Evolutionary conservation across 2,329 filamentous ascomycete species (phyloP).

Genomic region (Neonectria hederae): DNA sequence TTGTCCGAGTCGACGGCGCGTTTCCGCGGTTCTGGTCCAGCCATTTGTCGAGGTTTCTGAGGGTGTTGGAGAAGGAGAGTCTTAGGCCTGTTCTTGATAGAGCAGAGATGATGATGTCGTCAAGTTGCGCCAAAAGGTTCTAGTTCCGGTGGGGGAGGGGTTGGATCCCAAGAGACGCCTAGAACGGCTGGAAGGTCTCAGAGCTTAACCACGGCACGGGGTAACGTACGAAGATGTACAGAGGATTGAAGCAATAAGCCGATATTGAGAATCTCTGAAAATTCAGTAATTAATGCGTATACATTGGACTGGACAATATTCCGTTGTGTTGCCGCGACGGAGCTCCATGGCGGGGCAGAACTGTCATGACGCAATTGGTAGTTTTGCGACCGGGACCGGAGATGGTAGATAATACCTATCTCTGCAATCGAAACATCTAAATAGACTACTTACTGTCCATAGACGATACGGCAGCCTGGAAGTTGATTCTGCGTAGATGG

Average conservation of each 20-base stretch:
- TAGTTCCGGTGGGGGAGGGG: constrained; percentile 26
- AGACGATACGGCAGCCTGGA: no score
- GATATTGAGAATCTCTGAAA: rapidly evolving
- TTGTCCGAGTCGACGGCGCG: constrained; percentile 53
- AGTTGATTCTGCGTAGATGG: no score
- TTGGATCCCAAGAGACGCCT: neutral
- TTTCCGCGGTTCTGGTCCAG: constrained; percentile 30
- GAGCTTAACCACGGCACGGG: neutral
- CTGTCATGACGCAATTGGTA: constrained; percentile 13
- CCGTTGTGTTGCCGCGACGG: neutral
- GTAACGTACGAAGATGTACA: no score
- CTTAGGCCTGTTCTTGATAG: neutral
- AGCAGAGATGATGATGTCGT: neutral
- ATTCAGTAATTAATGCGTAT: neutral
- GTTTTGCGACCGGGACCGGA: neutral
- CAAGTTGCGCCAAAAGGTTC: constrained; percentile 5
- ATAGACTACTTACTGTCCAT: no score
- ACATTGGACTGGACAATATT: neutral
- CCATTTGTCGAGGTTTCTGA: constrained; percentile 33
- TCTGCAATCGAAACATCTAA: neutral
- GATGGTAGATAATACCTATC: neutral
- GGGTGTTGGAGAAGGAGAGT: neutral
- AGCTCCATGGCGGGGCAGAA: neutral
- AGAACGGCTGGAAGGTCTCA: neutral
- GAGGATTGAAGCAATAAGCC: no score